Evolutionary conservation across 768 basidiomycete species (phyloP).

Genomic region (Amanita molliuscula): DNA sequence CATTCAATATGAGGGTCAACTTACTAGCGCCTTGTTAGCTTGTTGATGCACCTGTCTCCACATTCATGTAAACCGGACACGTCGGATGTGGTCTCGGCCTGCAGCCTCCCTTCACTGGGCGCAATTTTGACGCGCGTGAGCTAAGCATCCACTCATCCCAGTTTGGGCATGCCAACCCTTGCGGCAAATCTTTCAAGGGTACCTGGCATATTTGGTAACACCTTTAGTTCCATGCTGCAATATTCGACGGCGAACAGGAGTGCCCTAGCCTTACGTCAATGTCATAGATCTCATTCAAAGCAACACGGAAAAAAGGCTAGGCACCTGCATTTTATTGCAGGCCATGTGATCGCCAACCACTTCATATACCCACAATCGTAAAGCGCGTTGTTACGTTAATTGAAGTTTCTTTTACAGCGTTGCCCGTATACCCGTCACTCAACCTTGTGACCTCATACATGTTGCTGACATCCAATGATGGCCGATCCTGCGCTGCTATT

Average conservation of each 20-base stretch:
- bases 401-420: background rate
- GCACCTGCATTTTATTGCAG: background rate
- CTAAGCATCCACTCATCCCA: too few species aligned
- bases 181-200: background rate
- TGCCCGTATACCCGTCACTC: too few species aligned
- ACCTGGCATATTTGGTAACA: background rate
- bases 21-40: too few species aligned
- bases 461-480: conserved; percentile 30
- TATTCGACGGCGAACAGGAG: background rate
- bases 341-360: background rate
- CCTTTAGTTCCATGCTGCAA: too few species aligned
- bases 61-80: too few species aligned
- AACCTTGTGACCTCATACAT: too few species aligned
- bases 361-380: background rate
- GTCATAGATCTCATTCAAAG: background rate
- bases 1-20: background rate
- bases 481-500: conserved; percentile 31
- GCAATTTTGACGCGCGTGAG: too few species aligned
- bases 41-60: too few species aligned
- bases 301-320: background rate
- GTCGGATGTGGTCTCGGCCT: too few species aligned
- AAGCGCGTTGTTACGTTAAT: background rate
- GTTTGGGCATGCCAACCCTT: background rate
- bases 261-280: background rate
- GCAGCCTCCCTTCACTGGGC: too few species aligned